A percentile compares a stretch with the other conserved stretches of the same genome.
These are phyloP conservation scores for Immersiella caudata DNA, from an alignment of 495 filamentous ascomycete species.

Conservation along the genomic window DNA sequence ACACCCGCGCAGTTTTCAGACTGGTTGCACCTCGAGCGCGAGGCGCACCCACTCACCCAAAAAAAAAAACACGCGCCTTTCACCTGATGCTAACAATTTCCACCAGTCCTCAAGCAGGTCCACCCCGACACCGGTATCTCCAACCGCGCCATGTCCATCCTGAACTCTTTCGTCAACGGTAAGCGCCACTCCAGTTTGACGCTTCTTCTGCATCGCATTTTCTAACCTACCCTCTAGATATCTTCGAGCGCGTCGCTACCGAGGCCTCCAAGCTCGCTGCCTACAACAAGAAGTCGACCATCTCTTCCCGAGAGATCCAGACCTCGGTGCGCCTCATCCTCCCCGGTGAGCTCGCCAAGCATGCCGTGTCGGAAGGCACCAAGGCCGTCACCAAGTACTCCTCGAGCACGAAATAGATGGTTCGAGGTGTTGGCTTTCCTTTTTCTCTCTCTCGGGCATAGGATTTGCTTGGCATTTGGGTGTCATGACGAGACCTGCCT, in stretches of 20 bases:
- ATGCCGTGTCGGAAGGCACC: constrained; percentile 98
- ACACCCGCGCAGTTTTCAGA: not conserved
- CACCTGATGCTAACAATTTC: constrained; percentile 22
- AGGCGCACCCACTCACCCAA: not conserved
- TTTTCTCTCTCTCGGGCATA: constrained; percentile 50
- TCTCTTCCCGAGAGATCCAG: constrained; percentile 99
- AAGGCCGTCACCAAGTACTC: constrained; percentile 99
- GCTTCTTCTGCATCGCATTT: constrained; percentile 23
- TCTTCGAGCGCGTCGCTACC: constrained; percentile 98
- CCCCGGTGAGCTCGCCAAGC: constrained; percentile 97
- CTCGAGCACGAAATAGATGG: constrained; percentile 93
- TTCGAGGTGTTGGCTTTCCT: constrained; percentile 43
- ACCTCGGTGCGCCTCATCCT: constrained; percentile 98
- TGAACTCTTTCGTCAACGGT: constrained; percentile 99
- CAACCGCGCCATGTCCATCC: constrained; percentile 98
- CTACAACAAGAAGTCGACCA: constrained; percentile 99
- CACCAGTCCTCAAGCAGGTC: constrained; percentile 95
- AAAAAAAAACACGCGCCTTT: not conserved
- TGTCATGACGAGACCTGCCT: constrained; percentile 65
- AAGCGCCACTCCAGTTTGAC: constrained; percentile 40
- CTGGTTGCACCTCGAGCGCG: not conserved
- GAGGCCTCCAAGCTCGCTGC: constrained; percentile 98
- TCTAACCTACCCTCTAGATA: constrained; percentile 61
- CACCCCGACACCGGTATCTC: constrained; percentile 99
- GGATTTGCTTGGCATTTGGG: constrained; percentile 58